Evolutionary conservation across 495 filamentous ascomycete genomes (phyloP).

Genomic region (Aspergillus biplanus): DNA sequence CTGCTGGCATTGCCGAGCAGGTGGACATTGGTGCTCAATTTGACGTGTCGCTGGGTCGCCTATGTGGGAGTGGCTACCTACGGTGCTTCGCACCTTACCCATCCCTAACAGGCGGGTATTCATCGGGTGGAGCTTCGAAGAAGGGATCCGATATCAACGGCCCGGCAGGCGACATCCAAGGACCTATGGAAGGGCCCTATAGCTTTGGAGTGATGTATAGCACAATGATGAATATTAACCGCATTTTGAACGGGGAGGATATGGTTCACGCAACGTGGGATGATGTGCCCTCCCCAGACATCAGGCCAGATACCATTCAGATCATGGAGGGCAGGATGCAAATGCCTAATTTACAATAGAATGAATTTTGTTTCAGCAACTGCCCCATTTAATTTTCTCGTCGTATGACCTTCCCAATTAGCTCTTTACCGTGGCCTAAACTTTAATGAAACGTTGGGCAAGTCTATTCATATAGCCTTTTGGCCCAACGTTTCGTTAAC

Average conservation of each 20-base stretch:
- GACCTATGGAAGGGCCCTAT: constrained; percentile 3
- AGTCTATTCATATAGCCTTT: too few species aligned
- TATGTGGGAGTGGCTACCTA: constrained; percentile 45
- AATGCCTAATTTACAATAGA: not conserved
- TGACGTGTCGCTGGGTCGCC: constrained; percentile 52
- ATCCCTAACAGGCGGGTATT: constrained; percentile 50
- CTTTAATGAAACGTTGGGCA: too few species aligned
- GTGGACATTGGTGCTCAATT: constrained; percentile 41
- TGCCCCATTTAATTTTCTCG: too few species aligned
- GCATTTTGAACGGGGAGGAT: constrained; percentile 22
- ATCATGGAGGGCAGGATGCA: constrained; percentile 14
- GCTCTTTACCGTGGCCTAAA: too few species aligned
- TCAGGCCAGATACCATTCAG: constrained; percentile 13
- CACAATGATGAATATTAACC: constrained; percentile 48
- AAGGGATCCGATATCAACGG: constrained; percentile 51
- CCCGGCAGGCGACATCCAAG: constrained; percentile 19
- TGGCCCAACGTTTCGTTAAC: too few species aligned
- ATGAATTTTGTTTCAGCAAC: not conserved
- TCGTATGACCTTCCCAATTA: too few species aligned
- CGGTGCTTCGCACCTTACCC: constrained; percentile 53
- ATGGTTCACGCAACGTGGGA: constrained; percentile 29
- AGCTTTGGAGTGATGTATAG: constrained; percentile 46
- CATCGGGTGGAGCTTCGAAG: constrained; percentile 38
- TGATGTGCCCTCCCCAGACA: constrained; percentile 18
- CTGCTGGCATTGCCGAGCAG: constrained; percentile 29